A percentile compares a stretch with the other conserved stretches of the same genome.
Evolutionary conservation across 768 basidiomycete genomes (phyloP).

Genomic region (Serpula lacrymans): DNA sequence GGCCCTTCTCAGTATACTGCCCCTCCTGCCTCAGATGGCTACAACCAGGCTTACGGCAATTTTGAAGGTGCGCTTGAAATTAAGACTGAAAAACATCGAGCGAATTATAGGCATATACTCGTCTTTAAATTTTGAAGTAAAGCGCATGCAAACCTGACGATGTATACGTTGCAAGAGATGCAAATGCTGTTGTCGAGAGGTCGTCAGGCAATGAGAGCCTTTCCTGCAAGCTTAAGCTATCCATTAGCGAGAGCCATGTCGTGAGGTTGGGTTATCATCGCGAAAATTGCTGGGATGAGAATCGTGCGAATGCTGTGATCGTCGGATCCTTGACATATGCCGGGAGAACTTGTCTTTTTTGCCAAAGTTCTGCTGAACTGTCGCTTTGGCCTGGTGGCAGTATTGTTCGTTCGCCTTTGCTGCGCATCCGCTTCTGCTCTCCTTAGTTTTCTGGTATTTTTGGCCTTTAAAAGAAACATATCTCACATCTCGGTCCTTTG

Average conservation of each 20-base stretch:
- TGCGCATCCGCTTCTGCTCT: constrained; percentile 41
- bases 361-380: no score
- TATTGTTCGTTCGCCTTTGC: constrained; percentile 17
- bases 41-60: constrained; percentile 59
- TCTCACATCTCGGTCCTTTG: constrained; percentile 42
- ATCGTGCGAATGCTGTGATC: constrained; percentile 12
- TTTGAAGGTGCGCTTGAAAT: constrained; percentile 86
- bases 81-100: constrained; percentile 53
- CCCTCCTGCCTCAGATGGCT: constrained; percentile 42
- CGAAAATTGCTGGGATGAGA: constrained; percentile 28
- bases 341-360: constrained; percentile 16
- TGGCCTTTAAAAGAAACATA: constrained; percentile 46
- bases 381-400: constrained; percentile 3
- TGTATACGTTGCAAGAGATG: constrained; percentile 20
- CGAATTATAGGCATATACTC: constrained; percentile 40
- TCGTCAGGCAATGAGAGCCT: constrained; percentile 30
- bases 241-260: constrained; percentile 42
- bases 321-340: constrained; percentile 5
- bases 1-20: constrained; percentile 51
- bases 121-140: constrained; percentile 41
- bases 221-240: constrained; percentile 46
- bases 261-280: constrained; percentile 32
- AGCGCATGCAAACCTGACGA: constrained; percentile 49
- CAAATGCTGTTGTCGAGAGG: constrained; percentile 16
- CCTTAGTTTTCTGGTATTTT: constrained; percentile 36